Conservation (phyloP, 805 yeast genomes). For the Saccharomyces paradoxus region DNA sequence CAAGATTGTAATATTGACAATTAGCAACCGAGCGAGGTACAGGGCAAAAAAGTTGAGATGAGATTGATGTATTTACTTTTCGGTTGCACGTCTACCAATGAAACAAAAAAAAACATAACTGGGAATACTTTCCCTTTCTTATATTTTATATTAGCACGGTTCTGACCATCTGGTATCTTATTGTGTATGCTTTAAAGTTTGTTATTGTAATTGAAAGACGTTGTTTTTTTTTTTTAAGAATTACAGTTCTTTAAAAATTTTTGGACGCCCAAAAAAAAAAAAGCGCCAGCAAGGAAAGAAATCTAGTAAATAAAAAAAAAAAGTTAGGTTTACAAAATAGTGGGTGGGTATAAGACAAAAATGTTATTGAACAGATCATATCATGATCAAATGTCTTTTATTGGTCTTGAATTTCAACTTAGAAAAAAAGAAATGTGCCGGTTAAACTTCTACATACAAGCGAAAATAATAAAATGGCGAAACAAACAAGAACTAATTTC, state of each 20-base stretch:
- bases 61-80: background rate
- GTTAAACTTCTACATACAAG: background rate
- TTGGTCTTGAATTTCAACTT: background rate
- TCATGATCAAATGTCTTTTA: background rate
- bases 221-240: background rate
- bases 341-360: background rate
- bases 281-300: background rate
- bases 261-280: background rate
- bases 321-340: background rate
- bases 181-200: background rate
- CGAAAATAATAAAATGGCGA: background rate
- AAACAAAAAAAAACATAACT: background rate
- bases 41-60: constrained; percentile 34
- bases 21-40: constrained; percentile 55
- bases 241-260: background rate
- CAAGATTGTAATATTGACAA: constrained; percentile 37
- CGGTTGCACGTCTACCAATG: background rate
- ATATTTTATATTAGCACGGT: background rate
- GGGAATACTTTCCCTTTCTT: background rate
- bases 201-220: background rate
- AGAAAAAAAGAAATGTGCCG: background rate
- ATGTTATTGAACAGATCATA: background rate
- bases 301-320: background rate
- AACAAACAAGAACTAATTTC: background rate
- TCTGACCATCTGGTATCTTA: background rate